Base-by-base conservation (phyloP, 2,329 filamentous ascomycete genomes). In the Diaporthe humulicola region DNA sequence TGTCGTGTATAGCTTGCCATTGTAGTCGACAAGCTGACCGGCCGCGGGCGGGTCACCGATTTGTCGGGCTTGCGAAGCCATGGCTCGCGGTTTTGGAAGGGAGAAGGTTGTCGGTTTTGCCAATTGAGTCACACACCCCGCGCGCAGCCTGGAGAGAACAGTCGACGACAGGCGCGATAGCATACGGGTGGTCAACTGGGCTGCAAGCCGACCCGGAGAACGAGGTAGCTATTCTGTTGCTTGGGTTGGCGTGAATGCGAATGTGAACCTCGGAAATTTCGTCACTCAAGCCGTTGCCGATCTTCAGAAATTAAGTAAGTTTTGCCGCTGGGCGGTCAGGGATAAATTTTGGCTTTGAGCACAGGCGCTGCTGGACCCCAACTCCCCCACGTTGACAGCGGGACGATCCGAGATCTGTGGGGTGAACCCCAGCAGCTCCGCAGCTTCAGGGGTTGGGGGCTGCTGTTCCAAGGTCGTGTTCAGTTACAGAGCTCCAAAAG, bases 1-100 rank as follows among this genome's bases (percentile, higher is more conserved):
- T 19, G 87, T 87, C 28, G 84, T 86, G 78, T 88, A 91, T 40
- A 86, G 84, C 78, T 88, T 85, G 50, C 87, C 89, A 74, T 88
- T 84, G 76, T 83, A 81, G 25, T 78, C 77, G 73, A 86, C 78
- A 48, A 78, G 81, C 75, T 83, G 80, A 38, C 82, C 80, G 28
- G 81, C 80, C 70, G 79, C 79, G 57, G 81, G 80, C 73, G 81
- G 71, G 17, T 79, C 77, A 56, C 77, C 74, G 58, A 79, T 73
- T 67, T 75, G 67, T 66, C 58, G 66, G 25, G 77, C 73, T 54
- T 77, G 74, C 40, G 77, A 71, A 7, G 78, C 77, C 79, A 81
- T 81, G 52, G 77, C 45, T 76, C 72, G 75, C 40, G 66, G 58
- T 0, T 60, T 38, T 50, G 50, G 48, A 42, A 30, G 48, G 40